Conservation (phyloP, 2,329 filamentous ascomycete genomes). For the Ambrosiella cleistominuta region DNA sequence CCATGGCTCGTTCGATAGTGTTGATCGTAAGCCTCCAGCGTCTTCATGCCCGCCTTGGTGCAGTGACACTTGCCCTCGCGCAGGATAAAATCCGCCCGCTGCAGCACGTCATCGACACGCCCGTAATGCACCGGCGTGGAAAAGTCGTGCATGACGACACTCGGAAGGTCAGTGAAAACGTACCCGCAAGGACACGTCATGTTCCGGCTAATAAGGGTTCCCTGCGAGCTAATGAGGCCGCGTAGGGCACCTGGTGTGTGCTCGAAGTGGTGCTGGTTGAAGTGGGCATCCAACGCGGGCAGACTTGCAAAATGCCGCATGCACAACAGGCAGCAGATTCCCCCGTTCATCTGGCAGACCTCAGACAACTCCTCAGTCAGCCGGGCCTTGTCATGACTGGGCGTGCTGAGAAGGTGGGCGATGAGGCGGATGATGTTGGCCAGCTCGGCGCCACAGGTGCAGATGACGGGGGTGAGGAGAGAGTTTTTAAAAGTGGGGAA, state of each 20-base stretch:
- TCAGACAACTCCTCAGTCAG: background rate
- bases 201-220: background rate
- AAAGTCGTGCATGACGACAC: conserved; percentile 2
- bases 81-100: conserved; percentile 1
- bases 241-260: background rate
- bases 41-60: background rate
- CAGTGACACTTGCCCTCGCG: background rate
- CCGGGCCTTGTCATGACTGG: background rate
- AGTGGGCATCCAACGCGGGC: background rate
- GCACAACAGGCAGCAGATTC: background rate
- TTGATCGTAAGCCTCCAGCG: conserved; percentile 2
- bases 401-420: background rate
- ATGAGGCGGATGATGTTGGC: background rate
- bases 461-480: background rate
- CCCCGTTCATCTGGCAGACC: background rate
- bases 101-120: background rate
- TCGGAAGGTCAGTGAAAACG: background rate
- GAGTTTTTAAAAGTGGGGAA: no score
- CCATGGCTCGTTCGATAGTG: conserved; percentile 1
- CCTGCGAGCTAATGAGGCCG: background rate
- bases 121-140: background rate
- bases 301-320: background rate
- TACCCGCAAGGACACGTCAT: background rate
- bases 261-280: conserved; percentile 3
- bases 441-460: background rate